Percentiles rank a stretch among this genome's conserved stretches.
Evolutionary conservation across 768 basidiomycete species (phyloP).

Genomic region (Pulveroboletus ravenelii): DNA sequence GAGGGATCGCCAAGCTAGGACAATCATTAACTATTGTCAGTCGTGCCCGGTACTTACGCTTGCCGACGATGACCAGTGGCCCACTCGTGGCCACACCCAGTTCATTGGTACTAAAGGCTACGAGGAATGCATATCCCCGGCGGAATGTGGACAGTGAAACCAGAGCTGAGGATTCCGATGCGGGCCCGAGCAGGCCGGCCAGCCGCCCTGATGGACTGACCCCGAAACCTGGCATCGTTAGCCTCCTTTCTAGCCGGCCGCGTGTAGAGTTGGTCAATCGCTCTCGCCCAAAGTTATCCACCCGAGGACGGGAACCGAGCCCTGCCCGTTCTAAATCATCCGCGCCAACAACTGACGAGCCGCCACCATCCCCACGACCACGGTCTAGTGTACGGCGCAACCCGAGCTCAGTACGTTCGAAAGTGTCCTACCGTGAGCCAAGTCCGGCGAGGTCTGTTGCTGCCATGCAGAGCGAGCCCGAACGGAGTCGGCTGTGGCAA

Average conservation of each 20-base stretch:
- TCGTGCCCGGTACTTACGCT: slow-evolving; percentile 75
- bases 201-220: slow-evolving; percentile 25
- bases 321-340: slow-evolving; percentile 30
- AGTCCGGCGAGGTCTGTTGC: slow-evolving; percentile 27
- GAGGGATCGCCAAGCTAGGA: slow-evolving; percentile 10
- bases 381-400: slow-evolving; percentile 35
- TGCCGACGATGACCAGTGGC: slow-evolving; percentile 54
- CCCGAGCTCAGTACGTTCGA: slow-evolving; percentile 37
- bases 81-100: slow-evolving; percentile 23
- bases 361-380: slow-evolving; percentile 28
- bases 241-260: slow-evolving; percentile 34
- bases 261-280: slow-evolving; percentile 25
- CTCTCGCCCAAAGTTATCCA: slow-evolving; percentile 24
- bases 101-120: slow-evolving; percentile 22
- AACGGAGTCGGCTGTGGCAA: slow-evolving; percentile 48
- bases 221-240: slow-evolving; percentile 33
- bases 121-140: slow-evolving; percentile 31
- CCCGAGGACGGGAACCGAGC: slow-evolving; percentile 29
- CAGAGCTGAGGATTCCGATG: slow-evolving; percentile 31
- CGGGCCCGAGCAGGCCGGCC: slow-evolving; percentile 22
- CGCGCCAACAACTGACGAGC: slow-evolving; percentile 18
- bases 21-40: slow-evolving; percentile 38
- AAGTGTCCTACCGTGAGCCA: slow-evolving; percentile 23
- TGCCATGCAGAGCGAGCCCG: slow-evolving; percentile 33
- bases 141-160: slow-evolving; percentile 23